phyloP scores from a whole-genome alignment of 192 early-diverging fungal species.

The Nowakowskiella sp. region DNA sequence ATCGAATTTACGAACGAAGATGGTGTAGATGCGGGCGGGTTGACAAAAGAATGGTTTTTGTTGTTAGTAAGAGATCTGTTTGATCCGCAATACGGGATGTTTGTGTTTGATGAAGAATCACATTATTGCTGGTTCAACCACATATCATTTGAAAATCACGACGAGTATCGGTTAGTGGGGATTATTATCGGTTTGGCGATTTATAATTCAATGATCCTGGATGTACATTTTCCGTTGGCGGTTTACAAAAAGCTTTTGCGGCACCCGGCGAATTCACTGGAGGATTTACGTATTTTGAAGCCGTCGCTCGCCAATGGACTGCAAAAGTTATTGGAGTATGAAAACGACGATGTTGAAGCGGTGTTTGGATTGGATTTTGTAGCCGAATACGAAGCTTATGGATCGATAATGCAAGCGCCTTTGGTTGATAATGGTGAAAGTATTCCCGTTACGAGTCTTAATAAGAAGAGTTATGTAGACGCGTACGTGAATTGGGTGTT shows the following conservation, averaged over 20 bases:
- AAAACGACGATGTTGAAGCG: slow-evolving; percentile 65
- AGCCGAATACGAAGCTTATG: slow-evolving; percentile 47
- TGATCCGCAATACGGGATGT: slow-evolving; percentile 76
- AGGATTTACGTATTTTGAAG: slow-evolving; percentile 69
- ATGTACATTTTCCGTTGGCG: slow-evolving; percentile 79
- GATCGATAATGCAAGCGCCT: slow-evolving; percentile 47
- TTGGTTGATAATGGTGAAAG: slow-evolving; percentile 53
- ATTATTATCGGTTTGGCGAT: slow-evolving; percentile 84
- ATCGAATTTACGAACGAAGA: slow-evolving; percentile 43
- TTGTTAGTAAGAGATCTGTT: slow-evolving; percentile 83
- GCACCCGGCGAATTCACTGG: slow-evolving; percentile 48
- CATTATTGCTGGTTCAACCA: slow-evolving; percentile 76
- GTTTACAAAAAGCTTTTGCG: slow-evolving; percentile 82
- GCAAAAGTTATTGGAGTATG: slow-evolving; percentile 59
- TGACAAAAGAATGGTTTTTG: slow-evolving; percentile 92
- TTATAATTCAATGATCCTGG: slow-evolving; percentile 86
- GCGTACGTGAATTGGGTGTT: slow-evolving; percentile 63
- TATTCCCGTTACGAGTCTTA: slow-evolving; percentile 68
- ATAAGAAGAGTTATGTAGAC: slow-evolving; percentile 64
- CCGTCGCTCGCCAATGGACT: slow-evolving; percentile 72
- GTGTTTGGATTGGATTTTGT: slow-evolving; percentile 75
- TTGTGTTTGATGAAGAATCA: slow-evolving; percentile 71
- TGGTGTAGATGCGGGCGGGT: slow-evolving; percentile 87
- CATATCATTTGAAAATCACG: slow-evolving; percentile 37
- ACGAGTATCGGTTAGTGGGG: slow-evolving; percentile 82